Conservation (phyloP, 495 filamentous ascomycete species). For the Penicillium maclennaniae region DNA sequence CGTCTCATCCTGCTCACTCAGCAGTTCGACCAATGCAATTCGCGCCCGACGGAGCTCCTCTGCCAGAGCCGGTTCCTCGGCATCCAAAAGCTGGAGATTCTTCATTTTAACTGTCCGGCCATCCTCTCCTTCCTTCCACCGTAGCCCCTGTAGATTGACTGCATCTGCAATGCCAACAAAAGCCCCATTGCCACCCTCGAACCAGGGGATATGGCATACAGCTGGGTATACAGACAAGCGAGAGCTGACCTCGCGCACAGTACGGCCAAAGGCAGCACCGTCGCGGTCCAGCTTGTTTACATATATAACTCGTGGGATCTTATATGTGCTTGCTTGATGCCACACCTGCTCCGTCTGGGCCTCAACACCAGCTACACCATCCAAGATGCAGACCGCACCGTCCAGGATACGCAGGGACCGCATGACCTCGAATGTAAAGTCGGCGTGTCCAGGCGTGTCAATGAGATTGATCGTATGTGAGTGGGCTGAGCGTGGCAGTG, state of each 20-base stretch:
- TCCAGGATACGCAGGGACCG: conserved; percentile 90
- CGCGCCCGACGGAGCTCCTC: conserved; percentile 75
- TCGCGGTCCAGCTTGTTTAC: conserved; percentile 97
- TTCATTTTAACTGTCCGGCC: conserved; percentile 57
- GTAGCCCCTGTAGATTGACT: conserved; percentile 54
- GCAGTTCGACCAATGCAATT: conserved; percentile 69
- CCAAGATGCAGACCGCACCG: conserved; percentile 92
- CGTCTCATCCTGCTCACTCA: conserved; percentile 82
- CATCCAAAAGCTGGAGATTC: conserved; percentile 47
- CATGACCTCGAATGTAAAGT: conserved; percentile 97
- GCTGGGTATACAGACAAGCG: conserved; percentile 81
- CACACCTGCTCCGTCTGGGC: conserved; percentile 98
- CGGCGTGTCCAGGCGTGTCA: conserved; percentile 95
- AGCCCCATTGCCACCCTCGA: conserved; percentile 64
- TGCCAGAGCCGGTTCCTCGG: conserved; percentile 51
- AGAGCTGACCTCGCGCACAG: conserved; percentile 77
- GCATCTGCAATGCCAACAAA: conserved; percentile 83
- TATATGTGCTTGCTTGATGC: conserved; percentile 79
- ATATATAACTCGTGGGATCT: conserved; percentile 82
- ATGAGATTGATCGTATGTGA: conserved; percentile 85
- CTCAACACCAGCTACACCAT: conserved; percentile 95
- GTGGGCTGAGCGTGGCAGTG: conserved; percentile 33
- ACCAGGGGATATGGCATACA: conserved; percentile 95
- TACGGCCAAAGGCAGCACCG: conserved; percentile 83
- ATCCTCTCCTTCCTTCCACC: conserved; percentile 59